Percentiles rank a stretch among this genome's conserved stretches.
Evolutionary conservation across 2,329 filamentous ascomycete species (phyloP).

Genomic region (Colletotrichum zoysiae): DNA sequence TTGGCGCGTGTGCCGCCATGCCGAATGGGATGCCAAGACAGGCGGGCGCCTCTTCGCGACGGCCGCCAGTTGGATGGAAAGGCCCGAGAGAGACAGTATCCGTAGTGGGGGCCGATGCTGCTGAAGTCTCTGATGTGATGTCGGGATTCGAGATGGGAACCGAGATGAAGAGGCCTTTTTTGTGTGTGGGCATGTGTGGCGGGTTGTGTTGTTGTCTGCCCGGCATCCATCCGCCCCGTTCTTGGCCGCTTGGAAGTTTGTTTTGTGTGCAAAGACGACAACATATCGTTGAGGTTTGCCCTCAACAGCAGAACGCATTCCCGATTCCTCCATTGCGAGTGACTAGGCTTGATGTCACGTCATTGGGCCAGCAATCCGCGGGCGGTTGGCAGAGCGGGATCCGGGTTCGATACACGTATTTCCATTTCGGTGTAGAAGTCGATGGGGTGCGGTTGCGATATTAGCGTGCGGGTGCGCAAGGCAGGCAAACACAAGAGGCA

Average conservation of each 20-base stretch:
- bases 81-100: not conserved
- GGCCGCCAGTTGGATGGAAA: not conserved
- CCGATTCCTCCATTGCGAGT: not conserved
- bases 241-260: not conserved
- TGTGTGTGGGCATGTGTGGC: too few species aligned
- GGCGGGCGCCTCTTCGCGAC: not conserved
- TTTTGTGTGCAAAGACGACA: not conserved
- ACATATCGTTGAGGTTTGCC: not conserved
- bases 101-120: not conserved
- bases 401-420: not conserved
- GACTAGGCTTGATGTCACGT: not conserved
- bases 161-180: slow-evolving; percentile 22
- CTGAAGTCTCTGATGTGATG: not conserved
- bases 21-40: slow-evolving; percentile 32
- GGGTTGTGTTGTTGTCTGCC: not conserved
- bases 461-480: not conserved
- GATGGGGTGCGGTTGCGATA: not conserved
- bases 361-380: not conserved
- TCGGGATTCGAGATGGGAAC: slow-evolving; percentile 3
- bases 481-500: slow-evolving; percentile 5
- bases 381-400: too few species aligned
- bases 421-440: not conserved
- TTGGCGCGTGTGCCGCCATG: slow-evolving; percentile 39
- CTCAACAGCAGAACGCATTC: not conserved
- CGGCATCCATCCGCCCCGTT: not conserved